A percentile compares a stretch with the other conserved stretches of the same genome.
Conservation (phyloP, 139 green algal species). For the Chlamydomonas sp. region DNA sequence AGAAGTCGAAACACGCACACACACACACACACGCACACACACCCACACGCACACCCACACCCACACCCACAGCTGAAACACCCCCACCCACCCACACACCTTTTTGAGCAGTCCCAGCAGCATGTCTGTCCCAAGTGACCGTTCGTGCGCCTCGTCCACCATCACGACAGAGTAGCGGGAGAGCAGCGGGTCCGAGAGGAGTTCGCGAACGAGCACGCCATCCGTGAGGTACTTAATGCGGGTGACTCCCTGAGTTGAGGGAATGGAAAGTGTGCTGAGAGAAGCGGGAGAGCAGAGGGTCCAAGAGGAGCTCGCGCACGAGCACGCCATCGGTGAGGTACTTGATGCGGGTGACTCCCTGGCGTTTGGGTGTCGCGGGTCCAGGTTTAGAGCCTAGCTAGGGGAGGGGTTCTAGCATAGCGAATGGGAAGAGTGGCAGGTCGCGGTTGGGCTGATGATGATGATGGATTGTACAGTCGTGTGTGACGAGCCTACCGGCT, state of each 20-base stretch:
- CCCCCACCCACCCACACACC: slow-evolving; percentile 13
- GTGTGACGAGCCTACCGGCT: too few species aligned
- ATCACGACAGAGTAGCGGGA: slow-evolving; percentile 76
- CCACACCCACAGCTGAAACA: background rate
- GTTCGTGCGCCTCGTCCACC: slow-evolving; percentile 91
- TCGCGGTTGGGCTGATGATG: too few species aligned
- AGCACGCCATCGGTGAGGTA: slow-evolving; percentile 91
- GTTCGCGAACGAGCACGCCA: slow-evolving; percentile 82
- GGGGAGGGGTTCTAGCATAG: too few species aligned
- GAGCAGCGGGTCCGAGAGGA: slow-evolving; percentile 81
- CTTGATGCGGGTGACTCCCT: slow-evolving; percentile 68
- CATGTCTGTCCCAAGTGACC: slow-evolving; percentile 75
- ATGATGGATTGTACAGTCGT: too few species aligned
- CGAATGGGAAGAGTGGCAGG: background rate
- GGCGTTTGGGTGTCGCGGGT: slow-evolving; percentile 12
- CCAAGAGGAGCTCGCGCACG: slow-evolving; percentile 78
- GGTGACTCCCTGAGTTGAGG: slow-evolving; percentile 53
- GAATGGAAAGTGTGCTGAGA: slow-evolving; percentile 22
- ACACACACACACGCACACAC: background rate
- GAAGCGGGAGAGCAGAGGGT: slow-evolving; percentile 72
- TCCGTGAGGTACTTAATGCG: slow-evolving; percentile 86
- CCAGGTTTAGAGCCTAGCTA: background rate
- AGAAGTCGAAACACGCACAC: background rate
- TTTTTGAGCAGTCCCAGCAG: slow-evolving; percentile 87
- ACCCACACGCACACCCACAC: background rate